Evolutionary conservation across 2,329 filamentous ascomycete genomes (phyloP), one percentile per base, ranked within the genome.

Genomic region (Pseudogymnoascus sp.): DNA sequence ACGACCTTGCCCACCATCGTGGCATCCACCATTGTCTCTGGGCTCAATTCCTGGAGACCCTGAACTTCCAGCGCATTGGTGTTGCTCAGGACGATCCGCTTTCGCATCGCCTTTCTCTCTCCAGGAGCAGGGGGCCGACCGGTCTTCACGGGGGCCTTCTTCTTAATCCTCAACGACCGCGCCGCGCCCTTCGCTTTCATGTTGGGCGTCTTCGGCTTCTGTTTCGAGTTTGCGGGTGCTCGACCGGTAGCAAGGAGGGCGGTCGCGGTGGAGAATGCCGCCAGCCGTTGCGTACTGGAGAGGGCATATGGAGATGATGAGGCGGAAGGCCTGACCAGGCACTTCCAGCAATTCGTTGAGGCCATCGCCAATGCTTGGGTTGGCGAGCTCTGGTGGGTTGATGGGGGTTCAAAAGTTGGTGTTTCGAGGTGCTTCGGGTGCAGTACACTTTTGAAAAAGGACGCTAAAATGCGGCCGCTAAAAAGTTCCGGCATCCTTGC

Each of bases 81-180:
- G 78, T 97, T 99, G 80, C 89, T 93, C 64, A 99, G 85, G 64
- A 95, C 86, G 70, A 99, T 90, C 68, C 90, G 86, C 79, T 95
- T 96, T 67, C 92, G 87, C 72, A 90, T 80, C 29, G 90, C 90
- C 77, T 92, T 96, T 67, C 92, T 86, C 80, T 97, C 92, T 67
- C 92, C 93, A 2, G 85, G 81, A 10, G 79, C 79, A 17, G 89
- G 88, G 13, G 85, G 80, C 74, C 82, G 84, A 15, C 69, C 70
- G 3, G 66, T 65, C 63, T 66, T 65, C 58, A 65, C 63, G 60
- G 63, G 51, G 5, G 64, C 58, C 72, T 80, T 81, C 74, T 84
- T 86, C 74, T 83, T 85, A 66, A 73, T 70, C 61, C 63, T 64
- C 21, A 71, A 39, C 10, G 67, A 69, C 44, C 64, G 58, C 39